Evolutionary conservation across 306 rosid species (phyloP), one percentile per base, ranked within the genome.

Genomic region (Prunus mira): DNA sequence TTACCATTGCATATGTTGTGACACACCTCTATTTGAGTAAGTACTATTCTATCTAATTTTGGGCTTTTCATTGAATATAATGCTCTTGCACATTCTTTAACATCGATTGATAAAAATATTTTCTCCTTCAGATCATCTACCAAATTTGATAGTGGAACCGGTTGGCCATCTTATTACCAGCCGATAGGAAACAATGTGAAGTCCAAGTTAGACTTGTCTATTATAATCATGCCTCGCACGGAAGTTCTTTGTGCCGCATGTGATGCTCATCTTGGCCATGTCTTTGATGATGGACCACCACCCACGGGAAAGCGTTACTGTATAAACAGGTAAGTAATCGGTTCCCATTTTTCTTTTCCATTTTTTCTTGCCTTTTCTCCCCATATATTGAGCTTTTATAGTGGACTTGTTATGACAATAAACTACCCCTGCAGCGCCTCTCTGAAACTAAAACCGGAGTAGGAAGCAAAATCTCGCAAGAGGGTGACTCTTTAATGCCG

Each of bases 141-240:
- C 9, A 94, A 94, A 84, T 94, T 91, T 46, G 86, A 92, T 49
- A 92, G 98, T 80, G 97, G 98, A 77, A 94, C 98, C 49, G 98
- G 98, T 24, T 94, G 98, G 98, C 98, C 97, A 52, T 94, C 98
- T 47, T 94, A 94, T 88, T 89, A 87, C 88, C 88, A 89, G 75
- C 93, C 97, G 1, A 54, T 87, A 12, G 95, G 92, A 45, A 83
- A 85, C 83, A 94, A 94, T 54, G 96, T 86, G 79, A 90, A 86
- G 67, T 86, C 95, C 67, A 94, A 90, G 84, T 69, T 86, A 76
- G 98, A 94, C 75, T 52, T 90, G 89, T 92, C 98, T 2, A 79
- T 92, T n/a, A 87, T 94, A 72, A 86, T 90, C 85, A 94, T 94
- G 98, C 98, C 98, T 1, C 96, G 98, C 47, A 87, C 86, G 72